Evolutionary conservation across 2,329 filamentous ascomycete species (phyloP), one percentile per base, ranked within the genome.

Genomic region (Chaetoscypha palmicola): DNA sequence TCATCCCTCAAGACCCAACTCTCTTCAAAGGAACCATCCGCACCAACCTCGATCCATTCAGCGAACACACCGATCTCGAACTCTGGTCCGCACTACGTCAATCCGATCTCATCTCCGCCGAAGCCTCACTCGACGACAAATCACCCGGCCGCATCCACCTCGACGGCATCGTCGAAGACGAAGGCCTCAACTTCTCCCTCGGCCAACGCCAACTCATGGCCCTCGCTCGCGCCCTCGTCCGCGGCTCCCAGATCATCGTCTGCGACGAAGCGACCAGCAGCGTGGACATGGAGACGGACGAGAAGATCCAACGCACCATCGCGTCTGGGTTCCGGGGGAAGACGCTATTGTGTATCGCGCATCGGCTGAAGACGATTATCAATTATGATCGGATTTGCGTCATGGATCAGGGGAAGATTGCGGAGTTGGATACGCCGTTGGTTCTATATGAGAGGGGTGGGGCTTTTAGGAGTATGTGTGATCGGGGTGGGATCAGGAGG

Each of bases 151-250:
- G 85, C 44, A 84, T 95, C 48, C 81, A 88, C 52, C 81, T 98
- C 17, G 91, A 97, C 65, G 83, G 77, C 12, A 60, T 79, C 2
- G 91, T 97, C 2, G 89, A 96, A 56, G 92, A 97, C 61, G 91
- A 96, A 67, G 92, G 92, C 0, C 74, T 95, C 49, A 97, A 97
- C 66, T 96, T 95, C 70, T 94, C 88, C 0, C 81, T 97, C 8
- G 91, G 91, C 5, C 91, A 97, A 67, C 80, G 92, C 2, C 92
- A 97, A 65, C 77, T 97, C 38, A 94, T 97, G 85, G 92, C 92
- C 1, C 74, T 98, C 1, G 90, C 90, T 0, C 81, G 92, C 1
- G 92, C 92, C 0, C 77, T 98, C 2, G 91, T 97, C 3, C 81
- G 91, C 28, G 80, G 83, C 33, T 85, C 83, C 1, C 87, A 85